Conservation (phyloP, 768 basidiomycete species). For the Leucogyrophana mollusca region DNA sequence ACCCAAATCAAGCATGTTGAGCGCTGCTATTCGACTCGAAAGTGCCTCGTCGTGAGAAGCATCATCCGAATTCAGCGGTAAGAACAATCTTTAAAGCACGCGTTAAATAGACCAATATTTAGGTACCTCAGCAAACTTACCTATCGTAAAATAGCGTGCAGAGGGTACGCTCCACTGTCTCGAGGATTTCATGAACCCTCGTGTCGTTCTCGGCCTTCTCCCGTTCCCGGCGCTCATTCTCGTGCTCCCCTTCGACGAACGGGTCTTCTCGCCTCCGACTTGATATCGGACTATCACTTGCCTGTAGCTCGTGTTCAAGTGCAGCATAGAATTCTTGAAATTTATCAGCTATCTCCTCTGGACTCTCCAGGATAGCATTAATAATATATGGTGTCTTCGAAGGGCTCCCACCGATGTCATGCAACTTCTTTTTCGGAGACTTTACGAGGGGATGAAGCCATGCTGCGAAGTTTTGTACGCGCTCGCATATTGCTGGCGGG, state of each 20-base stretch:
- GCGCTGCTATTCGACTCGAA: slow-evolving; percentile 83
- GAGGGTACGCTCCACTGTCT: slow-evolving; percentile 70
- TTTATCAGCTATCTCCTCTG: slow-evolving; percentile 49
- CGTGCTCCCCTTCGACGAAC: slow-evolving; percentile 10
- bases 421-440: slow-evolving; percentile 30
- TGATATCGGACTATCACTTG: slow-evolving; percentile 37
- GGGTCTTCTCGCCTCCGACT: slow-evolving; percentile 16
- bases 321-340: slow-evolving; percentile 73
- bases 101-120: not conserved
- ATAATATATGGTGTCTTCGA: slow-evolving; percentile 33
- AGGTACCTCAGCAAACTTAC: slow-evolving; percentile 45
- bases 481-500: slow-evolving; percentile 60
- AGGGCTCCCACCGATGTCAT: slow-evolving; percentile 26
- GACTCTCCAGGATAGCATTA: slow-evolving; percentile 42
- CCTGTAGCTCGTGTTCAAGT: slow-evolving; percentile 63
- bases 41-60: slow-evolving; percentile 87
- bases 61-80: slow-evolving; percentile 74
- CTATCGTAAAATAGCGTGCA: slow-evolving; percentile 82
- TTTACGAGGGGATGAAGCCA: slow-evolving; percentile 60
- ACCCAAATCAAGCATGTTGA: slow-evolving; percentile 87
- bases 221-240: slow-evolving; percentile 17
- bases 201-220: slow-evolving; percentile 37
- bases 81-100: slow-evolving; percentile 59
- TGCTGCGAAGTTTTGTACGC: slow-evolving; percentile 52
- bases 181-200: slow-evolving; percentile 60